Evolutionary conservation across 257 asterid genomes (phyloP).

Genomic region (Solanum acaule): DNA sequence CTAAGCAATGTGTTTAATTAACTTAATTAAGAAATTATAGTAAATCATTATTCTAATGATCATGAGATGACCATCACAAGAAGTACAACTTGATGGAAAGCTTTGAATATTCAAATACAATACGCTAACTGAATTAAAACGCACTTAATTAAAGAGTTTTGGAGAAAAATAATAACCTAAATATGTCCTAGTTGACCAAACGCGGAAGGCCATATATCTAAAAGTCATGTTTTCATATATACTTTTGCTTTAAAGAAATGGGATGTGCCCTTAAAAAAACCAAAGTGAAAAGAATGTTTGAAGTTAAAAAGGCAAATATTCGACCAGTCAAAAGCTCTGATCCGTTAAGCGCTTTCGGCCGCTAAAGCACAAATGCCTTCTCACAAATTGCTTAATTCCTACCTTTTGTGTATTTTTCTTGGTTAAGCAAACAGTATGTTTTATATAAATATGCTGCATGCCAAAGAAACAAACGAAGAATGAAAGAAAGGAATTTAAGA

Average conservation of each 20-base stretch:
- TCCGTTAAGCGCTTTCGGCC: conserved; percentile 12
- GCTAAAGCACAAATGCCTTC: conserved; percentile 3
- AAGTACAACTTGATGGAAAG: neutral
- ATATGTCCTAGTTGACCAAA: neutral
- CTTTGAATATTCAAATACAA: neutral
- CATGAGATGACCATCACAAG: neutral
- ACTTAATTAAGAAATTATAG: neutral
- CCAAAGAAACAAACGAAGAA: neutral
- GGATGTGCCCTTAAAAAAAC: too few relatives aligned
- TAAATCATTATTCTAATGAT: neutral
- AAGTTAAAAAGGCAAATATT: neutral
- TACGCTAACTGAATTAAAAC: neutral
- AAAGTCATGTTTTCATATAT: neutral
- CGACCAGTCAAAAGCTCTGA: neutral
- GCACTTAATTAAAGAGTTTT: neutral
- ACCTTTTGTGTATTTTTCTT: neutral
- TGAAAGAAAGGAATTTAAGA: neutral
- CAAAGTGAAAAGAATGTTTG: neutral
- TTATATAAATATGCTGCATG: neutral
- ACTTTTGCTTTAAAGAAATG: neutral
- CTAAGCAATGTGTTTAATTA: neutral
- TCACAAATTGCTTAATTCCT: neutral
- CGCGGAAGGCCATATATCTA: neutral
- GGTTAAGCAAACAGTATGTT: neutral
- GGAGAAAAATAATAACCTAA: neutral